Conservation (phyloP, 2,329 filamentous ascomycete species). For the Neocatenulostroma microsporum region DNA sequence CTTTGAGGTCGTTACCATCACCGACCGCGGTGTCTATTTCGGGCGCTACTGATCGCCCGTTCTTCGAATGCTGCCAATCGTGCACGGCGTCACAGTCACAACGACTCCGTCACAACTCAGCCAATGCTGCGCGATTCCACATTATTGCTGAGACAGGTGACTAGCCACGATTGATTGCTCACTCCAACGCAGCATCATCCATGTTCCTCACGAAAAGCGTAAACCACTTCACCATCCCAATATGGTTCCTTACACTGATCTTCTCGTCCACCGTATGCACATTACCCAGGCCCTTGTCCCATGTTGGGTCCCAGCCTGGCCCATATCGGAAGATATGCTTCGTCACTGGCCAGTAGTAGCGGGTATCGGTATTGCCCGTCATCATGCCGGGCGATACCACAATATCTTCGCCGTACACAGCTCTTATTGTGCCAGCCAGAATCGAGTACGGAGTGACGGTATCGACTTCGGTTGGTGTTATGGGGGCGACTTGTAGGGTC, state of each 20-base stretch:
- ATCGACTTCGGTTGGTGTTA: slow-evolving; percentile 31
- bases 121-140: too few species aligned
- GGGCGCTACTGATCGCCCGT: too few species aligned
- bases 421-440: slow-evolving; percentile 37
- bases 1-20: too few species aligned
- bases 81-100: too few species aligned
- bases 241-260: slow-evolving; percentile 33
- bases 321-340: slow-evolving; percentile 32
- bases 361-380: slow-evolving; percentile 31
- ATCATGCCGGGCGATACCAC: slow-evolving; percentile 30
- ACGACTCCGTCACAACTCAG: too few species aligned
- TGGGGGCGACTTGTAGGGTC: slow-evolving; percentile 26
- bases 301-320: slow-evolving; percentile 26
- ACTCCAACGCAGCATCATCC: slow-evolving; percentile 34
- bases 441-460: slow-evolving; percentile 26
- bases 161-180: too few species aligned
- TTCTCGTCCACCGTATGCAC: slow-evolving; percentile 30
- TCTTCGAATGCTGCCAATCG: too few species aligned
- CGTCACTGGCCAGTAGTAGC: slow-evolving; percentile 30
- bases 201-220: slow-evolving; percentile 38
- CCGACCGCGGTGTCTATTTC: too few species aligned
- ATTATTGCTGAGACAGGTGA: too few species aligned
- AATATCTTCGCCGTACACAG: slow-evolving; percentile 36
- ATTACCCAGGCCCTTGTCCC: slow-evolving; percentile 23
- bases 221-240: slow-evolving; percentile 40